Evolutionary conservation across 768 basidiomycete species (phyloP).

Genomic region (Amanita exitialis): DNA sequence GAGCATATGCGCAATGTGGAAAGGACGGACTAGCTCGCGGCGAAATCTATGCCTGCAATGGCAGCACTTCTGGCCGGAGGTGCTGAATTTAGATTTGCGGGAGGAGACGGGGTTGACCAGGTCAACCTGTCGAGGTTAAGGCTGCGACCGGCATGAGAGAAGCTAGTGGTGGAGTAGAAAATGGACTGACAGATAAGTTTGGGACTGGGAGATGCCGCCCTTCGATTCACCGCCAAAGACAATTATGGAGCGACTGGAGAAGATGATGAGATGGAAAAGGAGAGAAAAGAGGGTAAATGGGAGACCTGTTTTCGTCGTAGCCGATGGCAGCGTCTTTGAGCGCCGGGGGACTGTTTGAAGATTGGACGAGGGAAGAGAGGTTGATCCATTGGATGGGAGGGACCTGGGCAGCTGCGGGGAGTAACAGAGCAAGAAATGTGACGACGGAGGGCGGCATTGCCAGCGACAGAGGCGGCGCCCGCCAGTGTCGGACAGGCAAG

Average conservation of each 20-base stretch:
- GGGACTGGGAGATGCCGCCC: constrained; percentile 48
- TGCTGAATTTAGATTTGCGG: constrained; percentile 29
- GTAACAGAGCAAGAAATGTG: constrained; percentile 15
- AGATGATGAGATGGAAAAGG: constrained; percentile 20
- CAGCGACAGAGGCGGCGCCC: not conserved
- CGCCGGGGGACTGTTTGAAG: constrained; percentile 45
- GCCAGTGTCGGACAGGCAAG: not conserved
- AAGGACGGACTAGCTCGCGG: constrained; percentile 68
- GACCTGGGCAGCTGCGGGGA: constrained; percentile 39
- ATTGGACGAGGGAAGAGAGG: constrained; percentile 44
- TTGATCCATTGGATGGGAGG: constrained; percentile 75
- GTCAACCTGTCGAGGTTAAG: constrained; percentile 49
- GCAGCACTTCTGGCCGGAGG: constrained; percentile 61
- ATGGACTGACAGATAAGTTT: constrained; percentile 55
- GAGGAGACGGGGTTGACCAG: constrained; percentile 52
- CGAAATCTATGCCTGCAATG: constrained; percentile 57
- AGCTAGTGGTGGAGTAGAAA: constrained; percentile 1
- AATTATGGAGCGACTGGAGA: constrained; percentile 42
- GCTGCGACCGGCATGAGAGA: constrained; percentile 23
- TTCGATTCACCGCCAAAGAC: constrained; percentile 72
- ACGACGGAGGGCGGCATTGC: constrained; percentile 21
- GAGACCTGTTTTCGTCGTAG: constrained; percentile 36
- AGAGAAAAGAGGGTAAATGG: constrained; percentile 3
- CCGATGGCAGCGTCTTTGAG: constrained; percentile 69
- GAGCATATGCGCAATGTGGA: not conserved